Evolutionary conservation across 73 alveolate genomes (phyloP).

Genomic region (Blepharisma stoltei): DNA sequence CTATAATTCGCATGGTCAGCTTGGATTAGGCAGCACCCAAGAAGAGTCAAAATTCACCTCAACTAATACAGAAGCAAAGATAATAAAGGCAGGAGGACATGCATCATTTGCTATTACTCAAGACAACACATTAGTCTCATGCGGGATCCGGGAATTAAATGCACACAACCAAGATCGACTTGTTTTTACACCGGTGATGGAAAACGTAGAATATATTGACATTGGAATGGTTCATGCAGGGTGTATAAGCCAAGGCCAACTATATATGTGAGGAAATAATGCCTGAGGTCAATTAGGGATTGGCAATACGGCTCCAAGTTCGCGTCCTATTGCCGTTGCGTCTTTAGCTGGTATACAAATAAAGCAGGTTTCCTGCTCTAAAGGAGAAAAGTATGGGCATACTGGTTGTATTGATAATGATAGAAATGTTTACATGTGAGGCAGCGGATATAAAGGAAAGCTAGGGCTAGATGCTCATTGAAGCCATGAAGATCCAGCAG

Average conservation of each 20-base stretch:
- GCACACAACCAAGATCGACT: not conserved
- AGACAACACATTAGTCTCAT: not conserved
- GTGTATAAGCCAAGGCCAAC: constrained; percentile 31
- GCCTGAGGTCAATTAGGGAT: constrained; percentile 46
- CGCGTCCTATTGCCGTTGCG: constrained; percentile 24
- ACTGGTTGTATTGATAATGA: constrained; percentile 52
- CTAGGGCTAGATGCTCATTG: constrained; percentile 52
- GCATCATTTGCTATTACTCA: not conserved
- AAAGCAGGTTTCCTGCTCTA: constrained; percentile 61
- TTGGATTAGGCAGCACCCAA: not conserved
- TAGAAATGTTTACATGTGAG: constrained; percentile 66
- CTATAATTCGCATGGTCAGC: not conserved
- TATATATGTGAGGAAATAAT: constrained; percentile 69
- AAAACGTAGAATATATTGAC: not conserved
- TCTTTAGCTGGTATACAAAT: constrained; percentile 30
- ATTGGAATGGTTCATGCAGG: constrained; percentile 33
- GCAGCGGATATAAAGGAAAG: constrained; percentile 73
- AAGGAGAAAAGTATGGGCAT: constrained; percentile 70
- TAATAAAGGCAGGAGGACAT: constrained; percentile 22
- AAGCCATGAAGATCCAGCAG: constrained; percentile 52
- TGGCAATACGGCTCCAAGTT: not conserved
- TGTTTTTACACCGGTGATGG: not conserved
- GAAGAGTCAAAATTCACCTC: not conserved
- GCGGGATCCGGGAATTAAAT: not conserved
- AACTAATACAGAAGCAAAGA: not conserved